Percentiles rank a stretch among this genome's conserved stretches.
These are phyloP conservation scores for Aspergillus unguis DNA, from an alignment of 2,329 filamentous ascomycete species.

Conservation along the genomic window DNA sequence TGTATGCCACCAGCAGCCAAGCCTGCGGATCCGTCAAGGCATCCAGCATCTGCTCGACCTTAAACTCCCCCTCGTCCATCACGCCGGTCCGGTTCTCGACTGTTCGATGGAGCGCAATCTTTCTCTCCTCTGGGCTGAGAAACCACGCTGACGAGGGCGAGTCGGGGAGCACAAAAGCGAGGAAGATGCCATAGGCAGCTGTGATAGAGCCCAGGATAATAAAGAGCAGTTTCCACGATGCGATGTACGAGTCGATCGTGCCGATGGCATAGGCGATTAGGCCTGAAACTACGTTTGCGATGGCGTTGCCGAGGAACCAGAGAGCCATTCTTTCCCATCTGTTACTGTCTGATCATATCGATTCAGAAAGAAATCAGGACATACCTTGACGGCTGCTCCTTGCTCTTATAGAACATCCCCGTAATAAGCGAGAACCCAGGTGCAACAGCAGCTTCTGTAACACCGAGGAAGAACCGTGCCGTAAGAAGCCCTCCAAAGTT, in stretches of 20 bases:
- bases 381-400: conserved; percentile 1
- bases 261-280: conserved; percentile 3
- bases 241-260: conserved; percentile 9
- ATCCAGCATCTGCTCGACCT: not conserved
- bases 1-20: not conserved
- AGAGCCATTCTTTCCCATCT: not conserved
- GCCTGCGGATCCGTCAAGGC: not conserved
- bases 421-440: conserved; percentile 9
- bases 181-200: not conserved
- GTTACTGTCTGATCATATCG: too few relatives aligned
- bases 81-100: conserved; percentile 2
- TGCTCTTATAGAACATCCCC: conserved; percentile 4
- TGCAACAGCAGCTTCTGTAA: not conserved
- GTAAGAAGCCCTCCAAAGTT: conserved; percentile 3
- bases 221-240: conserved; percentile 16
- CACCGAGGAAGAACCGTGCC: not conserved
- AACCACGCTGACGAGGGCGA: conserved; percentile 3
- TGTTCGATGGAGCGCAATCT: conserved; percentile 1
- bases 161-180: conserved; percentile 5
- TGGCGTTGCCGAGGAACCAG: conserved; percentile 4
- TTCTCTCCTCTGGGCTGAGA: not conserved
- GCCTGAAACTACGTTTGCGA: not conserved
- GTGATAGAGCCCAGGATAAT: conserved; percentile 2
- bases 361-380: too few relatives aligned
- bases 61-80: not conserved